Base-by-base conservation (phyloP, 225 moss, liverwort and hornwort genomes). In the Bryoerythrophyllum caledonicum region DNA sequence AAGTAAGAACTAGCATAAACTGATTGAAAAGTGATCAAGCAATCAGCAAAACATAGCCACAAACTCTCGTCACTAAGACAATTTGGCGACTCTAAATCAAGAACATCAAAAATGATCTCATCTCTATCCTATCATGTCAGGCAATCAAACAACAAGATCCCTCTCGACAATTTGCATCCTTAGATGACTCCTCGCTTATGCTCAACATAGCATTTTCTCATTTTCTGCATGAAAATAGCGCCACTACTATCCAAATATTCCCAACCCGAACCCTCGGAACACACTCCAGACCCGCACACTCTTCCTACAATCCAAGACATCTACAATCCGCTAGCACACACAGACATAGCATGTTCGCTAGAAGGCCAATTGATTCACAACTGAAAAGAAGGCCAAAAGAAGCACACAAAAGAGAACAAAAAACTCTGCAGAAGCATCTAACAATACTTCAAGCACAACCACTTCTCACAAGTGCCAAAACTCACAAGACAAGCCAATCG, bases 371-470 rank as follows among this genome's bases (percentile, higher is more conserved):
- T 41, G 17, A 30, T 63, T 23, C 28, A 46, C 11, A 35, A 62
- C 17, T 23, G 3, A 28, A 59, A 32, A 32, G 14, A 16, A 14
- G 14, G 15, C 28, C 10, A 30, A 54, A 40, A 43, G 14, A 52
- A 17, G 46, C 72, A 72, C 55, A 54, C 49, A 40, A 49, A 25
- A 51, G 65, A 21, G 34, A 35, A 28, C 27, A 35, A 48, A 6
- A n/a, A 26, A 63, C 7, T 73, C 27, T 37, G 56, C 37, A 56
- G 24, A 61, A 74, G 54, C 55, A 62, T 75, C 67, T 46, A 52
- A 66, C 60, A 79, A 60, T 10, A 71, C 63, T 41, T 57, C 67
- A 73, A 76, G 37, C 27, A 48, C 61, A 68, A 53, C 35, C 15
- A 11, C 53, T 74, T 51, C 24, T 25, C 57, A 32, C 43, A 43